A percentile compares a stretch with the other conserved stretches of the same genome.
phyloP scores from a whole-genome alignment of 495 filamentous ascomycete genomes.

The Viridothelium virens region DNA sequence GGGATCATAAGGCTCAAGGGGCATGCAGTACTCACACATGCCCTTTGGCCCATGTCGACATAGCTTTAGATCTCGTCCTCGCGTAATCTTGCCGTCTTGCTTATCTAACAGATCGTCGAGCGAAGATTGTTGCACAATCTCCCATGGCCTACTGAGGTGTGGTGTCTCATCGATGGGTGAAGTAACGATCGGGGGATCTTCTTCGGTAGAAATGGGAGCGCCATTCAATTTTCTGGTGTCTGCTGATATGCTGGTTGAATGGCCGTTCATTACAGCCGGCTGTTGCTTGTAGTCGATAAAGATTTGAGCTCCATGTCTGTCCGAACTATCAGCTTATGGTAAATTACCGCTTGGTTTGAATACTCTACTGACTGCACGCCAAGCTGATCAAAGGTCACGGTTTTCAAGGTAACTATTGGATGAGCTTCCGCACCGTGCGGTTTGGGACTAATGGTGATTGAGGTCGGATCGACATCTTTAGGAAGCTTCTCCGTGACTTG shows the following conservation, averaged over 20 bases:
- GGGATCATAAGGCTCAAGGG: slow-evolving; percentile 84
- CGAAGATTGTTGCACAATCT: slow-evolving; percentile 74
- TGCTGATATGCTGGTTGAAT: slow-evolving; percentile 33
- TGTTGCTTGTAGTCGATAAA: slow-evolving; percentile 69
- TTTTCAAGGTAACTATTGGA: slow-evolving; percentile 55
- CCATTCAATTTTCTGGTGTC: slow-evolving; percentile 57
- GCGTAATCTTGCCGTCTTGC: slow-evolving; percentile 84
- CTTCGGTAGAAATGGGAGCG: slow-evolving; percentile 59
- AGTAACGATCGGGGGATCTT: slow-evolving; percentile 54
- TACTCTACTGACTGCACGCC: slow-evolving; percentile 54
- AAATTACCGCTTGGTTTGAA: background rate
- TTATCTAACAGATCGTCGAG: slow-evolving; percentile 81
- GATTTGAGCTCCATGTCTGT: slow-evolving; percentile 82
- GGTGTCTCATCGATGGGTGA: slow-evolving; percentile 44
- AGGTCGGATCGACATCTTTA: slow-evolving; percentile 60
- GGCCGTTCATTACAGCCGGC: slow-evolving; percentile 43
- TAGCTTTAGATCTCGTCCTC: slow-evolving; percentile 71
- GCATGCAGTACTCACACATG: slow-evolving; percentile 99
- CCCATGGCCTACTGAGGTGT: slow-evolving; percentile 81
- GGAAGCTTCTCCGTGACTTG: slow-evolving; percentile 58
- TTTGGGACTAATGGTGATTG: slow-evolving; percentile 71
- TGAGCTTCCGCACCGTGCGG: slow-evolving; percentile 69
- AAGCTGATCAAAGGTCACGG: slow-evolving; percentile 59
- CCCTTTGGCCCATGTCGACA: slow-evolving; percentile 92
- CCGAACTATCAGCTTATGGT: background rate